Evolutionary conservation across 352 stramenopile genomes (phyloP).

Genomic region (Globisporangium iwayamae): DNA sequence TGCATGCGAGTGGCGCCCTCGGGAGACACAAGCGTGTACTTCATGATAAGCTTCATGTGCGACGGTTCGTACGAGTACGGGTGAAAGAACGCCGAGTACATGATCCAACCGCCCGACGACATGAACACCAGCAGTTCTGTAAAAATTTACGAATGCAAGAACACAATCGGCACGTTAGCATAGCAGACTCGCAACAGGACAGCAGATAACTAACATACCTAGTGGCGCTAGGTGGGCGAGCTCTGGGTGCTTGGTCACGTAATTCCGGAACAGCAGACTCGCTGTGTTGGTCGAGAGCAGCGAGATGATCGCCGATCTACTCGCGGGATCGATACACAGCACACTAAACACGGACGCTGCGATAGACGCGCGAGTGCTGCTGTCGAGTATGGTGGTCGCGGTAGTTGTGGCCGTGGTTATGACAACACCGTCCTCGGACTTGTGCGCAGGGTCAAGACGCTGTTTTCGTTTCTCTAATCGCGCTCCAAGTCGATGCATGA

Average conservation of each 20-base stretch:
- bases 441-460: background rate
- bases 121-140: slow-evolving; percentile 57
- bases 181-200: background rate
- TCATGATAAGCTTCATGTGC: slow-evolving; percentile 57
- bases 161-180: background rate
- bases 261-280: slow-evolving; percentile 30
- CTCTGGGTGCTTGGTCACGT: slow-evolving; percentile 29
- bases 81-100: slow-evolving; percentile 56
- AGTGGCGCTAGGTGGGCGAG: slow-evolving; percentile 28
- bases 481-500: slow-evolving; percentile 26
- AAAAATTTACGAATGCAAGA: background rate
- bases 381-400: background rate
- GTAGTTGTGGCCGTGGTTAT: background rate
- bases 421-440: background rate
- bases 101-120: slow-evolving; percentile 50
- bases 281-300: slow-evolving; percentile 46
- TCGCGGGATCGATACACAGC: slow-evolving; percentile 31
- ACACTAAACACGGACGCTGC: slow-evolving; percentile 30
- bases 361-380: slow-evolving; percentile 23
- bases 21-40: slow-evolving; percentile 47
- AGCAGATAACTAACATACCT: slow-evolving; percentile 5
- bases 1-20: slow-evolving; percentile 32
- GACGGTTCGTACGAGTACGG: slow-evolving; percentile 53
- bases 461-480: slow-evolving; percentile 13
- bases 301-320: slow-evolving; percentile 44